These are phyloP conservation scores for Termitomyces sp. DNA, from an alignment of 768 basidiomycete species.

Conservation along the genomic window DNA sequence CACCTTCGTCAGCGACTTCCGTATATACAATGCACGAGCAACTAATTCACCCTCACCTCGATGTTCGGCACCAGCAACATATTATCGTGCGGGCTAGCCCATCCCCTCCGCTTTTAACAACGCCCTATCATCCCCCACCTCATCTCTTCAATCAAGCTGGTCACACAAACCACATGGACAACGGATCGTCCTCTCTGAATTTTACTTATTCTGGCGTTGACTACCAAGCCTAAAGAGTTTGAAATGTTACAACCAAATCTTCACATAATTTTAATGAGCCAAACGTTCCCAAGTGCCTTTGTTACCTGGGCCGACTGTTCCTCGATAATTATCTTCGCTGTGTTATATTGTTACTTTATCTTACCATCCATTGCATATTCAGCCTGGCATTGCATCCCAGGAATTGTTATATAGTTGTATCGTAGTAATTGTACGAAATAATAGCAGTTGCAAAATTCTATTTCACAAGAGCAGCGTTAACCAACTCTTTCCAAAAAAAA, in stretches of 20 bases:
- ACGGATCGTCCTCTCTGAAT: conserved; percentile 15
- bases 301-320: neutral
- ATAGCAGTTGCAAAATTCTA: conserved; percentile 20
- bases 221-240: conserved; percentile 1
- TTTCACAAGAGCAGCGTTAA: neutral
- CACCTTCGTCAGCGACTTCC: conserved; percentile 6
- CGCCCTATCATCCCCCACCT: conserved; percentile 24
- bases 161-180: conserved; percentile 4
- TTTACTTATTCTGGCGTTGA: conserved; percentile 14
- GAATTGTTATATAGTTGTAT: conserved; percentile 17
- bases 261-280: conserved; percentile 8
- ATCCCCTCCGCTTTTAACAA: conserved; percentile 26
- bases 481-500: neutral
- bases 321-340: neutral
- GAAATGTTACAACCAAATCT: neutral
- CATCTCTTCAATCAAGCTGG: conserved; percentile 12
- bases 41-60: neutral
- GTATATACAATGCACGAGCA: conserved; percentile 8
- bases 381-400: neutral
- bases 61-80: conserved; percentile 13
- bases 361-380: conserved; percentile 7
- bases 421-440: conserved; percentile 11
- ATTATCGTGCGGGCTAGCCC: conserved; percentile 14
- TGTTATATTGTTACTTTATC: conserved; percentile 4
- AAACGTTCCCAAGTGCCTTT: neutral